These are phyloP conservation scores for Gynochthodes officinalis DNA, from an alignment of 257 asterid species.

Conservation along the genomic window DNA sequence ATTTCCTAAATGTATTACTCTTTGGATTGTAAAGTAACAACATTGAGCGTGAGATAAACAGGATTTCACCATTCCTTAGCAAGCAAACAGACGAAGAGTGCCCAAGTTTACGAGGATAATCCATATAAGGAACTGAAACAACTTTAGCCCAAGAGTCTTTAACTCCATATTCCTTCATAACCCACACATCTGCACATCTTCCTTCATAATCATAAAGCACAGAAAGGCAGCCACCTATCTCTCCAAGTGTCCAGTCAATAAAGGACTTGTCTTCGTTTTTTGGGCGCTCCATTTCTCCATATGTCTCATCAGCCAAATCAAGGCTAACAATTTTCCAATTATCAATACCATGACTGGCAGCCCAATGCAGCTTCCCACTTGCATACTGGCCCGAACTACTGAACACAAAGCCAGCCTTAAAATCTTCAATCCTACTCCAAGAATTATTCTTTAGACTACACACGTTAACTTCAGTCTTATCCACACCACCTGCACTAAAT, in stretches of 20 bases:
- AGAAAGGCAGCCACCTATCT: conserved; percentile 29
- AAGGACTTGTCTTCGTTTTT: conserved; percentile 20
- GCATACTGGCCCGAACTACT: conserved; percentile 33
- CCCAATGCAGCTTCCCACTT: conserved; percentile 65
- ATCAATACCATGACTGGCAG: conserved; percentile 18
- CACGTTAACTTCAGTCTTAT: conserved; percentile 33
- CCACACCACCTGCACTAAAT: conserved; percentile 8
- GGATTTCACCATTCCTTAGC: conserved; percentile 33
- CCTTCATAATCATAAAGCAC: conserved; percentile 34
- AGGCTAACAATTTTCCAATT: conserved; percentile 42
- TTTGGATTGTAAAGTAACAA: conserved; percentile 35
- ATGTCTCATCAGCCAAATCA: conserved; percentile 44
- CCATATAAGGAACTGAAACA: conserved; percentile 30
- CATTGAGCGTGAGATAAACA: conserved; percentile 31
- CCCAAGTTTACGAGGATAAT: conserved; percentile 22
- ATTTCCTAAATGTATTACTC: conserved; percentile 30
- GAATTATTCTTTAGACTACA: conserved; percentile 44
- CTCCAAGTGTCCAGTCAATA: conserved; percentile 28
- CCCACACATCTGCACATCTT: conserved; percentile 42
- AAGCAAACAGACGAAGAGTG: conserved; percentile 30
- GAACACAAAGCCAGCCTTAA: conserved; percentile 26
- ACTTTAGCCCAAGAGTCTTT: conserved; percentile 44
- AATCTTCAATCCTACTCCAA: conserved; percentile 44
- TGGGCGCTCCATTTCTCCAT: conserved; percentile 34
- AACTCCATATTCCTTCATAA: conserved; percentile 37